Percentiles rank a stretch among this genome's conserved stretches.
Evolutionary conservation across 1,284 basidiomycete genomes (phyloP).

Genomic region (Sparassis latifolia): DNA sequence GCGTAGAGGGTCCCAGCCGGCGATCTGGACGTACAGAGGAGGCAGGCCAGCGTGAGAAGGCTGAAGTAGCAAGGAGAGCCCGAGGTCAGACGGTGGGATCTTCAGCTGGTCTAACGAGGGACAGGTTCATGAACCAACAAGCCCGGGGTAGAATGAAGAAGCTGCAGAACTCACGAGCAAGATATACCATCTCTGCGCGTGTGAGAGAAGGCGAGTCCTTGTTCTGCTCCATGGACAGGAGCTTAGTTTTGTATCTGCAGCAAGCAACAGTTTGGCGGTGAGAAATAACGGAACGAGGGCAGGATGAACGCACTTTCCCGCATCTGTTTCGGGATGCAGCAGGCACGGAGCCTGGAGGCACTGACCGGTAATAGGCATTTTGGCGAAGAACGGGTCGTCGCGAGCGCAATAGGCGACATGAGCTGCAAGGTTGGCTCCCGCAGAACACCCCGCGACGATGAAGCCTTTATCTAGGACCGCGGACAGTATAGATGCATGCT

Average conservation of each 20-base stretch:
- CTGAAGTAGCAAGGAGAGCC: slow-evolving; percentile 13
- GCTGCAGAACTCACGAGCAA: background rate
- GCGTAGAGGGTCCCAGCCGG: slow-evolving; percentile 14
- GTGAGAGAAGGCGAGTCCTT: slow-evolving; percentile 12
- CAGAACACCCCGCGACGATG: slow-evolving; percentile 15
- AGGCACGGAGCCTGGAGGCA: slow-evolving; percentile 10
- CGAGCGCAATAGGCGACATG: slow-evolving; percentile 10
- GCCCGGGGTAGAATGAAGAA: background rate
- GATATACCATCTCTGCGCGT: background rate
- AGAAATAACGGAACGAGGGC: background rate
- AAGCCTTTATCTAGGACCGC: slow-evolving; percentile 12
- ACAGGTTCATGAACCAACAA: background rate
- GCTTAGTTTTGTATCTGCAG: slow-evolving; percentile 14
- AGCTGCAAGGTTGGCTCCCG: slow-evolving; percentile 16
- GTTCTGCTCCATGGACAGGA: slow-evolving; percentile 17
- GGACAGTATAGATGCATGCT: slow-evolving; percentile 6
- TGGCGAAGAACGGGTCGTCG: slow-evolving; percentile 15
- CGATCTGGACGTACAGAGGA: slow-evolving; percentile 16
- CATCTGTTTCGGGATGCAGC: slow-evolving; percentile 5
- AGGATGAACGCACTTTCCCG: slow-evolving; percentile 1
- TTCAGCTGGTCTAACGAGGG: background rate
- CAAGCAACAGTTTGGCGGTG: background rate
- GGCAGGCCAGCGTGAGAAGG: slow-evolving; percentile 12
- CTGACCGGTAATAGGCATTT: slow-evolving; percentile 12
- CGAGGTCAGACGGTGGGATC: slow-evolving; percentile 8